Evolutionary conservation across 2,329 filamentous ascomycete genomes (phyloP).

Genomic region (Furcasterigmium furcatum): DNA sequence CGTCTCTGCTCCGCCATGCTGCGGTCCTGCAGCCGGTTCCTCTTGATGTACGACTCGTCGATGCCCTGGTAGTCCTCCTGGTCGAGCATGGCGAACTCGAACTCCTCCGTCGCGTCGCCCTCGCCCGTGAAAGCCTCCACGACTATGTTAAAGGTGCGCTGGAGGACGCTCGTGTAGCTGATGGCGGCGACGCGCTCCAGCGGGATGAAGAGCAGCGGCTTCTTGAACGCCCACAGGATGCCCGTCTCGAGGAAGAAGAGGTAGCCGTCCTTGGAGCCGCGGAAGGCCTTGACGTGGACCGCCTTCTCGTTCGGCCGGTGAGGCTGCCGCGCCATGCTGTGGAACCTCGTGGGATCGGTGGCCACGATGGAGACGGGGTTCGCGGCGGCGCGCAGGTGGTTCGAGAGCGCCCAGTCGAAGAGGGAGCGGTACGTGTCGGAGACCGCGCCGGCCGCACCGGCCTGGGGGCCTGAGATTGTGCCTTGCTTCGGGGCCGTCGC

Average conservation of each 20-base stretch:
- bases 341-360: conserved; percentile 54
- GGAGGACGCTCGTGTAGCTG: conserved; percentile 66
- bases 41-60: conserved; percentile 58
- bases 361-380: conserved; percentile 46
- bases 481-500: conserved; percentile 58
- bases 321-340: conserved; percentile 52
- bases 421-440: conserved; percentile 57
- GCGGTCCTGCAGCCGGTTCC: conserved; percentile 59
- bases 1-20: conserved; percentile 68
- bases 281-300: conserved; percentile 63
- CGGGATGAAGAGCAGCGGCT: conserved; percentile 63
- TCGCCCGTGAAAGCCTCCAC: conserved; percentile 54
- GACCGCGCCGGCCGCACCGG: conserved; percentile 46
- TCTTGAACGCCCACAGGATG: conserved; percentile 69
- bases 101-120: conserved; percentile 51
- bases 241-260: conserved; percentile 65
- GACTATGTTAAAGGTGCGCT: conserved; percentile 66
- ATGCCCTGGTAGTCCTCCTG: conserved; percentile 65
- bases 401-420: conserved; percentile 58
- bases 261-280: conserved; percentile 66
- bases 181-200: conserved; percentile 57
- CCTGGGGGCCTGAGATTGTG: conserved; percentile 47
- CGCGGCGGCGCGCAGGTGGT: conserved; percentile 45
- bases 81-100: conserved; percentile 68
- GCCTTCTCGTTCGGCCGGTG: conserved; percentile 60